Conservation (phyloP, 1,139 yeast genomes). For the Geotrichum reessii region DNA sequence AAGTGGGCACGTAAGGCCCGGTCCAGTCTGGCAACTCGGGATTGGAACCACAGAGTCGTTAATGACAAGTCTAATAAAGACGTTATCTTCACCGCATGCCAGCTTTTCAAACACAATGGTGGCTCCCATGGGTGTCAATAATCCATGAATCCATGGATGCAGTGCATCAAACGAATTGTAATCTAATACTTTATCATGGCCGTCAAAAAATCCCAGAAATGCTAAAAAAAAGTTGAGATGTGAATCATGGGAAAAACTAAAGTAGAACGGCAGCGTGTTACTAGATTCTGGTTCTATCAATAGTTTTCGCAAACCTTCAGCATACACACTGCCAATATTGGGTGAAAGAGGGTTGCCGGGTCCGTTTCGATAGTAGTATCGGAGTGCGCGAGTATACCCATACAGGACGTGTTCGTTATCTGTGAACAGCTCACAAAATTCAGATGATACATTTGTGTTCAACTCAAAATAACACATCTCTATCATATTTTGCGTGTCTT, state of each 20-base stretch:
- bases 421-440: constrained; percentile 49
- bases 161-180: not conserved
- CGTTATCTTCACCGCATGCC: constrained; percentile 33
- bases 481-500: constrained; percentile 41
- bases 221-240: constrained; percentile 44
- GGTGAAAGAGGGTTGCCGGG: constrained; percentile 46
- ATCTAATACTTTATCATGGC: constrained; percentile 36
- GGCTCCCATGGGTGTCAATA: constrained; percentile 53
- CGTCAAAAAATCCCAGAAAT: constrained; percentile 44
- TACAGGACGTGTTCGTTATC: constrained; percentile 44
- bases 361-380: constrained; percentile 46
- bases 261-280: constrained; percentile 26
- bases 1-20: constrained; percentile 38
- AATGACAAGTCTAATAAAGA: constrained; percentile 45
- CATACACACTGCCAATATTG: constrained; percentile 45
- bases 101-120: constrained; percentile 47
- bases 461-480: constrained; percentile 52
- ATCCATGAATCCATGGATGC: constrained; percentile 44
- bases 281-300: constrained; percentile 36
- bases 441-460: constrained; percentile 45
- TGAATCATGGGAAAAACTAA: constrained; percentile 51
- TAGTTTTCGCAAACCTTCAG: constrained; percentile 46
- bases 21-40: constrained; percentile 44
- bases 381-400: constrained; percentile 44
- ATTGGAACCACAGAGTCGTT: constrained; percentile 57